phyloP scores from a whole-genome alignment of 1,284 basidiomycete species.

The Vanrija sp. region DNA sequence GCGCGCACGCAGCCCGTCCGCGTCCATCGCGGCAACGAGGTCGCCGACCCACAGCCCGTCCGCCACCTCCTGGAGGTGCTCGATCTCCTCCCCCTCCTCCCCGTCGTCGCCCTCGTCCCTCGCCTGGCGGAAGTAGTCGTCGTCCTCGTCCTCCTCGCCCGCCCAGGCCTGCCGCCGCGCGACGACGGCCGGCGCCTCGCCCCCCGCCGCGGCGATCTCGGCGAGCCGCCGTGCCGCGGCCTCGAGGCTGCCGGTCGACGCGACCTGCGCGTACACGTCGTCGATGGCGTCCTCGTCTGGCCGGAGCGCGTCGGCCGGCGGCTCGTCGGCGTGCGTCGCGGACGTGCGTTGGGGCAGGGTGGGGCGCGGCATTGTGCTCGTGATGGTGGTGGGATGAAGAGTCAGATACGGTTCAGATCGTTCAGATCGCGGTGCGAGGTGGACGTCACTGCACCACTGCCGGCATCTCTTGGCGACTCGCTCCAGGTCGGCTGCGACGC shows the following conservation, averaged over 20 bases:
- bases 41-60: slow-evolving; percentile 49
- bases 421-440: no score
- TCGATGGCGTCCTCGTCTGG: slow-evolving; percentile 37
- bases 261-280: slow-evolving; percentile 34
- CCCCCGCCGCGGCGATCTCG: slow-evolving; percentile 7
- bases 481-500: no score
- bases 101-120: slow-evolving; percentile 6
- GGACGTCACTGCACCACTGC: no score
- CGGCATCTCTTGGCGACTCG: no score
- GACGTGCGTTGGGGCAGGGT: slow-evolving; percentile 2
- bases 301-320: slow-evolving; percentile 35
- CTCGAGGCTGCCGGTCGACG: slow-evolving; percentile 31
- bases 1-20: slow-evolving; percentile 29
- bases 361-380: background rate
- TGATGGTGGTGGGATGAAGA: background rate
- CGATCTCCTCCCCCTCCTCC: slow-evolving; percentile 23
- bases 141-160: slow-evolving; percentile 24
- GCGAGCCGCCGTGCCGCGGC: slow-evolving; percentile 33
- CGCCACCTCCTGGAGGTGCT: slow-evolving; percentile 44
- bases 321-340: slow-evolving; percentile 13
- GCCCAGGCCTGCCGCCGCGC: slow-evolving; percentile 6
- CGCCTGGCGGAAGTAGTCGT: background rate
- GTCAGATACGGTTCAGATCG: no score
- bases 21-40: slow-evolving; percentile 45
- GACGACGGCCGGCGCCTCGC: background rate